A percentile compares a stretch with the other conserved stretches of the same genome.
phyloP scores from a whole-genome alignment of 2,329 filamentous ascomycete species.

The Colletotrichum costaricense region DNA sequence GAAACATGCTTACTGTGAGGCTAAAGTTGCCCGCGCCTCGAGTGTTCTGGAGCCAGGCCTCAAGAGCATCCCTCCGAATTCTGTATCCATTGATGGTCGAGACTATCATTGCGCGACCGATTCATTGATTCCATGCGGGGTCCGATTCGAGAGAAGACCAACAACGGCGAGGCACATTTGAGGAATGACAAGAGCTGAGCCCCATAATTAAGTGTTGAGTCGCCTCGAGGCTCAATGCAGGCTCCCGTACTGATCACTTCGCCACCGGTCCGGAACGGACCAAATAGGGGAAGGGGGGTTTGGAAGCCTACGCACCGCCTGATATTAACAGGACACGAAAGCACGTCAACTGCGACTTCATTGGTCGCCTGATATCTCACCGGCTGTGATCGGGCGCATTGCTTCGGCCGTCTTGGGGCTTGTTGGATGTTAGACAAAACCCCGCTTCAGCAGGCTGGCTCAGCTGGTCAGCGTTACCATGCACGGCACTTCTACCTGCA shows the following conservation, averaged over 20 bases:
- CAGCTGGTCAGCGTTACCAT: not conserved
- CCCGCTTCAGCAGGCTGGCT: not conserved
- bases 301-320: too few relatives aligned
- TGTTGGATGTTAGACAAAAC: not conserved
- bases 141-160: rapidly evolving
- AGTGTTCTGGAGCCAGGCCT: not conserved
- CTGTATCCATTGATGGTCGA: not conserved
- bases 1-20: not conserved
- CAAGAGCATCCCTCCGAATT: not conserved
- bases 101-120: not conserved
- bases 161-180: not conserved
- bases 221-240: not conserved
- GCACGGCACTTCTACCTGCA: not conserved
- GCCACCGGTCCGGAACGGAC: not conserved
- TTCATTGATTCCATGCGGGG: not conserved
- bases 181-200: not conserved
- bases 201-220: not conserved
- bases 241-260: not conserved
- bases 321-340: too few relatives aligned
- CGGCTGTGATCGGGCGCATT: not conserved
- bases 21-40: not conserved
- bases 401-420: not conserved
- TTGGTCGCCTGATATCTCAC: not conserved
- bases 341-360: not conserved
- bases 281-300: too few relatives aligned